Percentiles rank a stretch among this genome's conserved stretches.
Evolutionary conservation across 805 yeast species (phyloP).

Genomic region (Sugiyamaella smithiae): DNA sequence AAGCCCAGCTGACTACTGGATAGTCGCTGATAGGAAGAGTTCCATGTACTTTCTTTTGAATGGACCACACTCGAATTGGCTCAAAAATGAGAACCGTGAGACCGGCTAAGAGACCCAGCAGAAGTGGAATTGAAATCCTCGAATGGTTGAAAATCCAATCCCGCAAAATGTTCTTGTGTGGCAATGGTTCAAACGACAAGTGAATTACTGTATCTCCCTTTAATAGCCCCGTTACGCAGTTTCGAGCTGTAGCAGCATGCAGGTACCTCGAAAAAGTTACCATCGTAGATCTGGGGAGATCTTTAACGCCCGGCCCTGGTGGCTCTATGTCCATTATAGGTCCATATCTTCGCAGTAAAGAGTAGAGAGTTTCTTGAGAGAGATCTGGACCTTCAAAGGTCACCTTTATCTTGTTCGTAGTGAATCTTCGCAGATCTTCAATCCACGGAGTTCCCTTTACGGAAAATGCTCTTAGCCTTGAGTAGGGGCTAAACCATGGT

Average conservation of each 20-base stretch:
- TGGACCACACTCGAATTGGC: conserved; percentile 81
- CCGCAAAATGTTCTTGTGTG: conserved; percentile 44
- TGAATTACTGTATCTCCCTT: conserved; percentile 62
- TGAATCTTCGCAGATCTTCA: conserved; percentile 81
- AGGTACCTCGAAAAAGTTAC: conserved; percentile 56
- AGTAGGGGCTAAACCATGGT: conserved; percentile 38
- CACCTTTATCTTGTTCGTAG: conserved; percentile 60
- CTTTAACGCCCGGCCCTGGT: conserved; percentile 43
- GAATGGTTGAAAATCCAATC: conserved; percentile 71
- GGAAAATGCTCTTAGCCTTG: conserved; percentile 56
- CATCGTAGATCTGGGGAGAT: conserved; percentile 48
- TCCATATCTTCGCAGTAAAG: conserved; percentile 85
- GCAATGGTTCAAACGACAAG: conserved; percentile 64
- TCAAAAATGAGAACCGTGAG: conserved; percentile 85
- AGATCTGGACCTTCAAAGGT: conserved; percentile 73
- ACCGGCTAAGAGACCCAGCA: conserved; percentile 76
- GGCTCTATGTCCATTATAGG: conserved; percentile 66
- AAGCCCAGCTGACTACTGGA: conserved; percentile 4
- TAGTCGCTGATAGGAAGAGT: conserved; percentile 14
- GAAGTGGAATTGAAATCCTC: conserved; percentile 73
- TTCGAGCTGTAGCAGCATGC: conserved; percentile 81
- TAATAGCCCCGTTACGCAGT: conserved; percentile 80
- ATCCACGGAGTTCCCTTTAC: conserved; percentile 96
- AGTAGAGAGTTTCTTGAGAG: conserved; percentile 77
- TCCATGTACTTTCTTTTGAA: conserved; percentile 60